These are phyloP conservation scores for Aspergillus cejpii DNA, from an alignment of 2,329 filamentous ascomycete species.

Conservation along the genomic window DNA sequence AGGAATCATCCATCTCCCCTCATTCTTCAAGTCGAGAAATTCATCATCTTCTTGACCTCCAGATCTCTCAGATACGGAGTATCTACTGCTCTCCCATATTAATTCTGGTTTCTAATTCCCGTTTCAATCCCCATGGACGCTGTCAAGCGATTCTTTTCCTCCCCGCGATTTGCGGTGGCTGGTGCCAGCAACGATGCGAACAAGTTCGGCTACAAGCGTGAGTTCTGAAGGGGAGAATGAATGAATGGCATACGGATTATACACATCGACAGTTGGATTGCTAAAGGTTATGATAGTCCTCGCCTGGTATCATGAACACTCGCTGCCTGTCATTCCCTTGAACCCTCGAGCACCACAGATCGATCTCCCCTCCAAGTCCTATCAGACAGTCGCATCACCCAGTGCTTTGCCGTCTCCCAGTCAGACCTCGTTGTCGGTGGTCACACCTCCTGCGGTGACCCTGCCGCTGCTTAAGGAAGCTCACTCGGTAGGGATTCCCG, in stretches of 20 bases:
- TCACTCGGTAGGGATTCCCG: slow-evolving; percentile 61
- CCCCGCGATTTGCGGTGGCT: slow-evolving; percentile 75
- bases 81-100: no score
- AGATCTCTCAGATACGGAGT: not conserved
- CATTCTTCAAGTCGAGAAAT: not conserved
- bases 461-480: slow-evolving; percentile 69
- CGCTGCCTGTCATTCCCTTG: slow-evolving; percentile 71
- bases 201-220: slow-evolving; percentile 87
- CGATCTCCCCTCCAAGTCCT: slow-evolving; percentile 51
- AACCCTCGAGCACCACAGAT: slow-evolving; percentile 67
- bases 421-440: slow-evolving; percentile 72
- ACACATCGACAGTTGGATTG: not conserved
- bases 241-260: not conserved
- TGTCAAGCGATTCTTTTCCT: slow-evolving; percentile 72
- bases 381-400: slow-evolving; percentile 61
- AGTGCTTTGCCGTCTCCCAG: slow-evolving; percentile 58
- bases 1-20: not conserved
- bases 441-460: slow-evolving; percentile 77
- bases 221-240: slow-evolving; percentile 13
- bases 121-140: slow-evolving; percentile 37
- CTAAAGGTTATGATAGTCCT: slow-evolving; percentile 56
- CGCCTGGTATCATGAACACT: slow-evolving; percentile 75
- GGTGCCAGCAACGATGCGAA: slow-evolving; percentile 76
- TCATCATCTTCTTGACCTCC: slow-evolving; percentile 1
- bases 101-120: not conserved